Evolutionary conservation across 768 basidiomycete genomes (phyloP).

Genomic region (Trametes sanguinea): DNA sequence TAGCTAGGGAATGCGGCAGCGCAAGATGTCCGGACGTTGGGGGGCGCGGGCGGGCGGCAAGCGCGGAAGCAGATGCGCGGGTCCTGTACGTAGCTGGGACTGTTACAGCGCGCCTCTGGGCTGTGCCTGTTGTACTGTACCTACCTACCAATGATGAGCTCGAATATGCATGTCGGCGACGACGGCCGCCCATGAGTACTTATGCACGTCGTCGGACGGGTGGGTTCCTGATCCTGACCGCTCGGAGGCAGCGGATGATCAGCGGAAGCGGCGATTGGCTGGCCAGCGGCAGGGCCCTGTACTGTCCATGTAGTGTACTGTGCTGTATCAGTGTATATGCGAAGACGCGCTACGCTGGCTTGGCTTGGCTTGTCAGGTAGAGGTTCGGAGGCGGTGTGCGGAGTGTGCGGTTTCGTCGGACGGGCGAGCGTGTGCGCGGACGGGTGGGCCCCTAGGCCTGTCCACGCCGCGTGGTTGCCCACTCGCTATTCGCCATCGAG

Average conservation of each 20-base stretch:
- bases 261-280: background rate
- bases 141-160: too few species aligned
- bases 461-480: background rate
- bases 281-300: background rate
- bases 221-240: too few species aligned
- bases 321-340: too few species aligned
- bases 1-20: too few species aligned
- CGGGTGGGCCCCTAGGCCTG: background rate
- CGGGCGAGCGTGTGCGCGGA: background rate
- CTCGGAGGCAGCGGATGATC: background rate
- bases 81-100: background rate
- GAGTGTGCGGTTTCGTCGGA: background rate
- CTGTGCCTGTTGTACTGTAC: background rate
- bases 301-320: too few species aligned
- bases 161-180: too few species aligned
- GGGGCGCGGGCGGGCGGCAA: background rate
- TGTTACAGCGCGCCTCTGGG: background rate
- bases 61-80: constrained; percentile 10
- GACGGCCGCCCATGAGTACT: too few species aligned
- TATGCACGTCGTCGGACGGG: too few species aligned
- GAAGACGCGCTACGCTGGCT: too few species aligned
- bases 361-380: constrained; percentile 14
- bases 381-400: constrained; percentile 8
- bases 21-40: too few species aligned
- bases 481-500: too few species aligned